Evolutionary conservation across 495 filamentous ascomycete species (phyloP).

Genomic region (Talaromyces ruber): DNA sequence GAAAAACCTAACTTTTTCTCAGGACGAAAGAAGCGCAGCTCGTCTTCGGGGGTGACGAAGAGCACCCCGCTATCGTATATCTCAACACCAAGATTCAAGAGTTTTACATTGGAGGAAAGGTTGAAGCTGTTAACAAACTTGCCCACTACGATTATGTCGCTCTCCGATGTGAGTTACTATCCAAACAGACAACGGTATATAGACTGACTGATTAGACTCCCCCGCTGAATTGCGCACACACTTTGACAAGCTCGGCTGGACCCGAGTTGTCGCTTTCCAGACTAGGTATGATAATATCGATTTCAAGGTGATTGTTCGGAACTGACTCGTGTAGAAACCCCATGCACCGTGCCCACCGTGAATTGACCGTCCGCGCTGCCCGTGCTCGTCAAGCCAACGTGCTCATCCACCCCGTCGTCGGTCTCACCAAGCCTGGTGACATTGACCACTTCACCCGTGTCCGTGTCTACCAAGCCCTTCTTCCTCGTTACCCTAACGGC

Average conservation of each 20-base stretch:
- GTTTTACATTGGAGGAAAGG: slow-evolving; percentile 89
- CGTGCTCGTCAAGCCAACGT: slow-evolving; percentile 94
- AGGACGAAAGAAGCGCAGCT: slow-evolving; percentile 83
- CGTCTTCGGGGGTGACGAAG: slow-evolving; percentile 89
- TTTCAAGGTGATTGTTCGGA: background rate
- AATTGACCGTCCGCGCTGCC: slow-evolving; percentile 93
- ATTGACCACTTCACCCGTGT: slow-evolving; percentile 99
- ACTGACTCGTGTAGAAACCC: slow-evolving; percentile 55
- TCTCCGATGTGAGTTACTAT: slow-evolving; percentile 64
- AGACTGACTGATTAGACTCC: slow-evolving; percentile 52
- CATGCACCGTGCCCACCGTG: slow-evolving; percentile 97
- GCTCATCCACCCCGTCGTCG: slow-evolving; percentile 97
- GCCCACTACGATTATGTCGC: slow-evolving; percentile 99
- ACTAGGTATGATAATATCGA: slow-evolving; percentile 55
- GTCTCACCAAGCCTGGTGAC: slow-evolving; percentile 96
- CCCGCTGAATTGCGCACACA: slow-evolving; percentile 90
- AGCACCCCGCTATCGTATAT: slow-evolving; percentile 89
- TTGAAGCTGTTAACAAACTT: slow-evolving; percentile 87
- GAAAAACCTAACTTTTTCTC: slow-evolving; percentile 25
- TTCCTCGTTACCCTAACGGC: slow-evolving; percentile 96
- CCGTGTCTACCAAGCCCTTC: slow-evolving; percentile 92
- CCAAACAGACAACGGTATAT: background rate
- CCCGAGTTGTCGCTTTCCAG: slow-evolving; percentile 95
- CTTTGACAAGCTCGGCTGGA: slow-evolving; percentile 99
- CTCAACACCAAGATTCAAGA: slow-evolving; percentile 71